Percentiles rank a stretch among this genome's conserved stretches.
These are phyloP conservation scores for Pseudofabraea citricarpa DNA, from an alignment of 2,329 filamentous ascomycete species.

Conservation along the genomic window DNA sequence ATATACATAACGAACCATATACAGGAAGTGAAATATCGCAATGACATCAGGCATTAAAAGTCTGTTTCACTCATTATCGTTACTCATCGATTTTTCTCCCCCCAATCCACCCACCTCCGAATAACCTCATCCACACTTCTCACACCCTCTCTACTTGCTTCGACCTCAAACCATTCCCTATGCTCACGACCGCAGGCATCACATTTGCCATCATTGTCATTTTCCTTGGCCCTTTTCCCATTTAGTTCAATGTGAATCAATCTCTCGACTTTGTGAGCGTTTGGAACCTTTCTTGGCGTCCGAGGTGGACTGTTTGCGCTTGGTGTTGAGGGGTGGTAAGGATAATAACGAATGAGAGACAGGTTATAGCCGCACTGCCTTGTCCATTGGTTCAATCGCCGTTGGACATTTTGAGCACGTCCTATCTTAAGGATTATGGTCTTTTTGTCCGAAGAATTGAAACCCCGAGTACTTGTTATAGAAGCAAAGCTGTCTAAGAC, in stretches of 20 bases:
- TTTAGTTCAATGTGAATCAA: slow-evolving; percentile 87
- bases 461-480: slow-evolving; percentile 17
- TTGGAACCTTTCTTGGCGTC: slow-evolving; percentile 67
- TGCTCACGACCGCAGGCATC: slow-evolving; percentile 78
- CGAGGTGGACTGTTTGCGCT: slow-evolving; percentile 21
- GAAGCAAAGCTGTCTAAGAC: slow-evolving; percentile 46
- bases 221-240: slow-evolving; percentile 47
- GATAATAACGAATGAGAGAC: slow-evolving; percentile 86
- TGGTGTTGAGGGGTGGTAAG: slow-evolving; percentile 50
- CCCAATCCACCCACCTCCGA: slow-evolving; percentile 79
- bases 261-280: slow-evolving; percentile 82
- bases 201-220: slow-evolving; percentile 52
- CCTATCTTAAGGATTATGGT: slow-evolving; percentile 68
- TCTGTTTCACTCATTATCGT: not conserved
- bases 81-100: slow-evolving; percentile 9
- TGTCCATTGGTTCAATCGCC: slow-evolving; percentile 88
- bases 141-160: slow-evolving; percentile 67
- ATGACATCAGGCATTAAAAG: no score
- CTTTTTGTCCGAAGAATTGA: slow-evolving; percentile 34
- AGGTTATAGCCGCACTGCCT: slow-evolving; percentile 88
- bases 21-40: no score
- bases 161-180: slow-evolving; percentile 91
- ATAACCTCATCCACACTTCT: slow-evolving; percentile 68
- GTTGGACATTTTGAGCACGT: slow-evolving; percentile 75
- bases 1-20: no score